Evolutionary conservation across 2,329 filamentous ascomycete genomes (phyloP).

Genomic region (Pseudonectria foliicola): DNA sequence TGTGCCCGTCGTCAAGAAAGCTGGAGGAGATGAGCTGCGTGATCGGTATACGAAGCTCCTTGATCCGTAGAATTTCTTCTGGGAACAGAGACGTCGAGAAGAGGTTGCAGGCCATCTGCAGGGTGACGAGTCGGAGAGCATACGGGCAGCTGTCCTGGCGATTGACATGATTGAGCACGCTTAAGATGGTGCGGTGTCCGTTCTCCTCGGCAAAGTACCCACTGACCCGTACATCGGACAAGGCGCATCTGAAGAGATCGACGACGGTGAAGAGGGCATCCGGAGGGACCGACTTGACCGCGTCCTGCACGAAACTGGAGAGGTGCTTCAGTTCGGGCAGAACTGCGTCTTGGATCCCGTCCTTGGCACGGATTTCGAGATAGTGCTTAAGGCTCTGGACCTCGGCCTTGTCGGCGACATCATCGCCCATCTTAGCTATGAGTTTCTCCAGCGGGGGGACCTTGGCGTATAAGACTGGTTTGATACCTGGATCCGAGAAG

Average conservation of each 20-base stretch:
- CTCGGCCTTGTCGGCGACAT: constrained; percentile 47
- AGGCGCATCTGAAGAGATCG: constrained; percentile 74
- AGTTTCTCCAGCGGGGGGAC: constrained; percentile 78
- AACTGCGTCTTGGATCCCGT: constrained; percentile 56
- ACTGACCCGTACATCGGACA: constrained; percentile 71
- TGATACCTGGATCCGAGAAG: constrained; percentile 55
- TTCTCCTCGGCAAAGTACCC: constrained; percentile 76
- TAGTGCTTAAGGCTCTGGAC: constrained; percentile 63
- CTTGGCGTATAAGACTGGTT: constrained; percentile 68
- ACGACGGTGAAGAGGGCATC: constrained; percentile 72
- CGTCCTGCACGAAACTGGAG: constrained; percentile 50
- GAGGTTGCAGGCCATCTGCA: constrained; percentile 79
- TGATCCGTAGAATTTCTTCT: constrained; percentile 50
- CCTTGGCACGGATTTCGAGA: constrained; percentile 53
- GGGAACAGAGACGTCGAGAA: constrained; percentile 70
- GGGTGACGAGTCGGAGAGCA: constrained; percentile 70
- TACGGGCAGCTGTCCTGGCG: constrained; percentile 60
- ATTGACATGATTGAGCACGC: constrained; percentile 55
- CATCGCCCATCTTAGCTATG: constrained; percentile 63
- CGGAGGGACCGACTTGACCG: constrained; percentile 47
- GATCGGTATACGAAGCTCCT: constrained; percentile 47
- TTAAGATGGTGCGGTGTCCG: constrained; percentile 53
- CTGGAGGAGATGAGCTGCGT: constrained; percentile 67
- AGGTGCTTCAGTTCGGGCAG: constrained; percentile 66
- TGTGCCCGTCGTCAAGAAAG: constrained; percentile 69